Evolutionary conservation across 179 eudicot genomes (phyloP), one percentile per base, ranked within the genome.

Genomic region (Pouteria campechiana): DNA sequence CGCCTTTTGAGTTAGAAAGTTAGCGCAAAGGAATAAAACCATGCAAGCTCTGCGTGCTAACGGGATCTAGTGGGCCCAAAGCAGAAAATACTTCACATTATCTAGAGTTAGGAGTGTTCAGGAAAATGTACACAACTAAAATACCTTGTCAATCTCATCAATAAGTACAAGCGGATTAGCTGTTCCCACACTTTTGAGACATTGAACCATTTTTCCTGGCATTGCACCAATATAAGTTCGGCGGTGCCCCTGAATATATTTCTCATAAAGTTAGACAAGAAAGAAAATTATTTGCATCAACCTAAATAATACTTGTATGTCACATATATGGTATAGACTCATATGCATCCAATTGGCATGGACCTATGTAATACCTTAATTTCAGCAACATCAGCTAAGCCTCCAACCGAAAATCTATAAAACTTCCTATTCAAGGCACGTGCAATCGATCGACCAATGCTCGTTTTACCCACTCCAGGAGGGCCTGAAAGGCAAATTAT

Each of bases 171-270:
- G 94, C 67, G 99, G 99, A 37, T 92, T 92, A 42, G 93, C 85
- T 20, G 96, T 83, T 50, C 90, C 99, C 25, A 88, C 94, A 44
- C 60, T 83, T 67, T 92, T 92, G 63, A 92, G 60, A 50, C 99
- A 87, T 57, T 92, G 96, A 41, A 92, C 96, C 83, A 92, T 54
- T 61, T 88, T 87, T 50, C 99, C 99, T 25, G 99, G 99, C 99
- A 92, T 92, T 53, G 96, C 96, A 57, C 99, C 99, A 65, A 92
- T 88, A 63, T 92, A 92, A 35, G 99, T 92, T 40, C 99, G 79
- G 14, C 99, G 96, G 74, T 92, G 99, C 46, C 99, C 99, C 96
- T 90, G 74, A 32, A 62, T 15, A 33, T n/a, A 42, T 31, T 45
- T 41, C 46, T 46, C 13, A 24, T 16, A 30, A 17, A 17, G 21